phyloP scores from a whole-genome alignment of 257 asterid species.

The Penstemon newberryi region DNA sequence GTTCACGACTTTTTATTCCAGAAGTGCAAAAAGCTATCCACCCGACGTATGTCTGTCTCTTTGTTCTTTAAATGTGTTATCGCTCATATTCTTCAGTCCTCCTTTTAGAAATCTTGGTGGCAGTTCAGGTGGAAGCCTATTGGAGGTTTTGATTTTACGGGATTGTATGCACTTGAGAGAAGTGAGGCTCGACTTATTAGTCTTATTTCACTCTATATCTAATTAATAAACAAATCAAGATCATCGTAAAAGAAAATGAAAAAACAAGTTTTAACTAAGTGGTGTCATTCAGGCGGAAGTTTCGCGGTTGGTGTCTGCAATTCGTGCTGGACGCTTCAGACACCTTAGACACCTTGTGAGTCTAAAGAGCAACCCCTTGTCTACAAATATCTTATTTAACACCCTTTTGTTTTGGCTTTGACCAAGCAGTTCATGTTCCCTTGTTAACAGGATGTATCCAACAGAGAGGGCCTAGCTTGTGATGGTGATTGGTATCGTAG shows the following conservation, averaged over 20 bases:
- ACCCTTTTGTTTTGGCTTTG: slow-evolving; percentile 17
- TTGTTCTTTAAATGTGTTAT: slow-evolving; percentile 6
- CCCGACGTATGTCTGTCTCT: slow-evolving; percentile 6
- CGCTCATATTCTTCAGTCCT: slow-evolving; percentile 11
- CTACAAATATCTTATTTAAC: not conserved
- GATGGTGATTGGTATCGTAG: slow-evolving; percentile 67
- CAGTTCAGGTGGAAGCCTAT: slow-evolving; percentile 48
- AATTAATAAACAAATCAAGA: not conserved
- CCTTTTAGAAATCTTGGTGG: slow-evolving; percentile 70
- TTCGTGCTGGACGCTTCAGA: slow-evolving; percentile 65
- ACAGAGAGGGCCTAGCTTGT: slow-evolving; percentile 73
- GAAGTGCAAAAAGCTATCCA: not conserved
- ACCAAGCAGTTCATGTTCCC: slow-evolving; percentile 20
- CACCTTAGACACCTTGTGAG: slow-evolving; percentile 75
- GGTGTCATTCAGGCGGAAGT: slow-evolving; percentile 67
- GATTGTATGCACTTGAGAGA: slow-evolving; percentile 84
- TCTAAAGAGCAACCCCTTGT: slow-evolving; percentile 20
- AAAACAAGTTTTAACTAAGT: slow-evolving; percentile 19
- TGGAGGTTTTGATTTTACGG: slow-evolving; percentile 69
- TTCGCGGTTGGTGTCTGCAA: slow-evolving; percentile 64
- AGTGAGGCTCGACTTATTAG: slow-evolving; percentile 40
- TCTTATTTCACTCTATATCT: slow-evolving; percentile 8
- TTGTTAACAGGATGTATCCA: slow-evolving; percentile 68
- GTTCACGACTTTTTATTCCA: slow-evolving; percentile 21
- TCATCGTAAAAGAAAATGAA: not conserved